phyloP scores from a whole-genome alignment of 2,329 filamentous ascomycete genomes.

The Thelonectria rubi region DNA sequence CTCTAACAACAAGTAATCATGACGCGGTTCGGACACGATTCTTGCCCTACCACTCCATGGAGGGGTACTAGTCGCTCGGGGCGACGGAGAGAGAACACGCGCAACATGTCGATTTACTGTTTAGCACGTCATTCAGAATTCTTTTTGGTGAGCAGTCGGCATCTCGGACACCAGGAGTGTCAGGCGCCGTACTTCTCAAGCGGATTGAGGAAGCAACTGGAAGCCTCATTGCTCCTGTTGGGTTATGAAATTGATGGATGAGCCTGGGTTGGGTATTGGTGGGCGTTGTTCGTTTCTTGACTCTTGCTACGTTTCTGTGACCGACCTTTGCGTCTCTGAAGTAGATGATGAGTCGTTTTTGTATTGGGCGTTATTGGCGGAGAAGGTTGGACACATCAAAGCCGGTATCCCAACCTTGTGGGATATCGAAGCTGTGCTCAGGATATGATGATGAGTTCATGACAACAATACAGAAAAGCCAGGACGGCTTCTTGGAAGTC shows the following conservation, averaged over 20 bases:
- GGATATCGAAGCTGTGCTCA: slow-evolving; percentile 10
- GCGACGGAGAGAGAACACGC: not conserved
- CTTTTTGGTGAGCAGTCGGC: not conserved
- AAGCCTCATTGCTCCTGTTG: not conserved
- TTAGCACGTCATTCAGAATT: not conserved
- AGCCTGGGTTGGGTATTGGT: not conserved
- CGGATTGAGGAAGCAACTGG: not conserved
- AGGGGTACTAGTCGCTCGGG: not conserved
- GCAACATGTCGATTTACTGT: not conserved
- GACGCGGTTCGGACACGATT: not conserved
- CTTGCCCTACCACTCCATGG: not conserved
- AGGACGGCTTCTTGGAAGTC: not conserved
- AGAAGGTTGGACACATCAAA: not conserved
- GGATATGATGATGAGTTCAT: slow-evolving; percentile 22
- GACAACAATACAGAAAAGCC: slow-evolving; percentile 18
- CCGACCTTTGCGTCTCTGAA: not conserved
- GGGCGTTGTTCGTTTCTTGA: slow-evolving; percentile 6
- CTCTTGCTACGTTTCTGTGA: not conserved
- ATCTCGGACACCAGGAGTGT: not conserved
- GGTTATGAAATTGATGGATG: not conserved
- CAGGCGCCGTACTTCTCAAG: not conserved
- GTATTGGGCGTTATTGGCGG: slow-evolving; percentile 6
- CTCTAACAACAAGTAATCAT: slow-evolving; percentile 61
- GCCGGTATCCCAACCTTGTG: slow-evolving; percentile 4
- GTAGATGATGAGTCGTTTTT: not conserved